Percentiles rank a stretch among this genome's conserved stretches.
Evolutionary conservation across 768 basidiomycete species (phyloP).

Genomic region (Pleurotus giganteus): DNA sequence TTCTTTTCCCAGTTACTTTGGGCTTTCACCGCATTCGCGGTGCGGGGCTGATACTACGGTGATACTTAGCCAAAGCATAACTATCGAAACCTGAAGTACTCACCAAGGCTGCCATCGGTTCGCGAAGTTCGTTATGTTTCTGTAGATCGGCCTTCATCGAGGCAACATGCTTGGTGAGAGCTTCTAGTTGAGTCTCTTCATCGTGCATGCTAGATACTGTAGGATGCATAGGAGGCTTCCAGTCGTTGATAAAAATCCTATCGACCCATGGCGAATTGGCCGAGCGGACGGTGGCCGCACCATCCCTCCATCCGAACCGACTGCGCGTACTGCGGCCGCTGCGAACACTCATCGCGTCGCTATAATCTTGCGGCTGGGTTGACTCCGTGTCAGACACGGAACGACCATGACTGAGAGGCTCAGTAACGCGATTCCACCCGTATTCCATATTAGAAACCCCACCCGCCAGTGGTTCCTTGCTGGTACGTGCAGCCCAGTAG

Average conservation of each 20-base stretch:
- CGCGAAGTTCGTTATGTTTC: conserved; percentile 77
- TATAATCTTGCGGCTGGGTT: conserved; percentile 43
- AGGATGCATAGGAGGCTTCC: conserved; percentile 89
- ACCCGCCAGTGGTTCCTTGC: conserved; percentile 92
- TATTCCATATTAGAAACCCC: conserved; percentile 99
- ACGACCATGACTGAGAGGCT: conserved; percentile 46
- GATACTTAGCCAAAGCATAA: conserved; percentile 13
- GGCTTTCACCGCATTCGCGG: conserved; percentile 72
- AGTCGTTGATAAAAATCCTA: conserved; percentile 81
- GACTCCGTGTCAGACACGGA: conserved; percentile 60
- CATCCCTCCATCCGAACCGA: conserved; percentile 72
- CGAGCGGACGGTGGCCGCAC: conserved; percentile 59
- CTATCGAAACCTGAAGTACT: conserved; percentile 11
- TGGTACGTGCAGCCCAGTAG: conserved; percentile 96
- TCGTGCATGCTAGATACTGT: conserved; percentile 82
- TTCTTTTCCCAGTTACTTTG: conserved; percentile 91
- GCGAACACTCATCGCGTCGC: conserved; percentile 70
- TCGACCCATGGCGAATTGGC: conserved; percentile 76
- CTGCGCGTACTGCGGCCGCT: conserved; percentile 76
- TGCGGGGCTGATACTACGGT: conserved; percentile 73
- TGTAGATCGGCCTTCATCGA: conserved; percentile 78
- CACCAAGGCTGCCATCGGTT: conserved; percentile 82
- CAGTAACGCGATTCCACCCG: conserved; percentile 86
- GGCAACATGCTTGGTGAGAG: conserved; percentile 77
- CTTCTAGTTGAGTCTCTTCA: conserved; percentile 92